phyloP scores from a whole-genome alignment of 306 rosid genomes.

The Ziziphus jujuba region DNA sequence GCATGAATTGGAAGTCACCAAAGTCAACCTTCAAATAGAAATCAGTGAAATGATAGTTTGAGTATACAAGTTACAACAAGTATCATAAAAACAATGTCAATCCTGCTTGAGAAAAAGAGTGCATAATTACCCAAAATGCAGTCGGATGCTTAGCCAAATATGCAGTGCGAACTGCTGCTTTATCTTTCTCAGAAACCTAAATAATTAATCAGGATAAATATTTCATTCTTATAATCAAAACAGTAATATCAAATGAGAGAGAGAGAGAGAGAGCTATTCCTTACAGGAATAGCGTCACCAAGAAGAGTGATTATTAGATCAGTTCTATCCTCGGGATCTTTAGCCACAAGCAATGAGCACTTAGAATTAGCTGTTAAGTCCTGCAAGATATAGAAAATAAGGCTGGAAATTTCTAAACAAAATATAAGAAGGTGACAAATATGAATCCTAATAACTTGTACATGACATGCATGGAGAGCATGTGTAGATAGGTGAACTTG shows the following conservation, averaged over 20 bases:
- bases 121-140: conserved; percentile 83
- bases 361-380: conserved; percentile 69
- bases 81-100: background rate
- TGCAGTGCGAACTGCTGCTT: conserved; percentile 61
- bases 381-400: conserved; percentile 36
- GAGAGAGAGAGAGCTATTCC: conserved; percentile 31
- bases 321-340: conserved; percentile 90
- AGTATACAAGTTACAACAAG: conserved; percentile 2
- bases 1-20: conserved; percentile 90
- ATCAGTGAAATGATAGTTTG: conserved; percentile 15
- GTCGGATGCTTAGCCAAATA: conserved; percentile 85
- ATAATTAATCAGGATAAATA: conserved; percentile 13
- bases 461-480: background rate
- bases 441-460: background rate
- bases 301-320: conserved; percentile 81
- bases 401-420: background rate
- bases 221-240: conserved; percentile 7
- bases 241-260: background rate
- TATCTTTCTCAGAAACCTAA: conserved; percentile 77
- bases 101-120: conserved; percentile 25
- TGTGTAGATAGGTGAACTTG: background rate
- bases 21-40: conserved; percentile 83
- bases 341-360: conserved; percentile 88
- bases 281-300: conserved; percentile 83
- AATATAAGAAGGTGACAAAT: conserved; percentile 3